Conservation (phyloP, 306 rosid species). For the Vachellia pachyceras region DNA sequence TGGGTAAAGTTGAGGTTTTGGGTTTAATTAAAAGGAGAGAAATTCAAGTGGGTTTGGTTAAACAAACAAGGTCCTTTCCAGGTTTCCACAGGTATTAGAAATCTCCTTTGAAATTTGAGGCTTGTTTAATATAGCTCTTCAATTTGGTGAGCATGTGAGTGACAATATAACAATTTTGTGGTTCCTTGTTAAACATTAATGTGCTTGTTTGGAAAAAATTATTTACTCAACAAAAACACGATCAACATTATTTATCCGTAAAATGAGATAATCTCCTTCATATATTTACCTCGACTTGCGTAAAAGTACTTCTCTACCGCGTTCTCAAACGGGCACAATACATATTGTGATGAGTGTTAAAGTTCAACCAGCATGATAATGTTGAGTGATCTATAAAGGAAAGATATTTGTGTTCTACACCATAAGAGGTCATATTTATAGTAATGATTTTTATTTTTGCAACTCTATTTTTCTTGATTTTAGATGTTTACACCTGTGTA, state of each 20-base stretch:
- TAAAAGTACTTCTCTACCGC: too few relatives aligned
- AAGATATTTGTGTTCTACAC: neutral
- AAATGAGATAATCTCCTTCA: too few relatives aligned
- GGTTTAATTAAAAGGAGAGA: constrained; percentile 29
- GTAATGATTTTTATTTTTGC: neutral
- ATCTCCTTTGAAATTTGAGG: constrained; percentile 41
- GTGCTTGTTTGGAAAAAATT: too few relatives aligned
- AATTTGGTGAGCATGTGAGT: constrained; percentile 26
- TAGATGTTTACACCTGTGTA: neutral
- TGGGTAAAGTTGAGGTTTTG: constrained; percentile 34
- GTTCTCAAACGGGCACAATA: too few relatives aligned
- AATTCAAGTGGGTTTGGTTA: constrained; percentile 41
- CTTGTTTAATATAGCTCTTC: neutral
- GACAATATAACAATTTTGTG: neutral
- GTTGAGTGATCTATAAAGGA: neutral
- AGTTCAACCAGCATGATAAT: neutral
- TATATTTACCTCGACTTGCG: too few relatives aligned
- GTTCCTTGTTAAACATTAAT: neutral
- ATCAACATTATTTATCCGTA: too few relatives aligned
- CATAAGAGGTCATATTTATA: neutral
- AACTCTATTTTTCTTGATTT: neutral
- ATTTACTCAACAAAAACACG: too few relatives aligned
- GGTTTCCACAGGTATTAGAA: constrained; percentile 22
- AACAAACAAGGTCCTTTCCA: constrained; percentile 3
- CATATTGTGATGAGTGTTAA: too few relatives aligned